Conservation (phyloP, 2,329 filamentous ascomycete genomes). For the Dryadomyces quercivorus region DNA sequence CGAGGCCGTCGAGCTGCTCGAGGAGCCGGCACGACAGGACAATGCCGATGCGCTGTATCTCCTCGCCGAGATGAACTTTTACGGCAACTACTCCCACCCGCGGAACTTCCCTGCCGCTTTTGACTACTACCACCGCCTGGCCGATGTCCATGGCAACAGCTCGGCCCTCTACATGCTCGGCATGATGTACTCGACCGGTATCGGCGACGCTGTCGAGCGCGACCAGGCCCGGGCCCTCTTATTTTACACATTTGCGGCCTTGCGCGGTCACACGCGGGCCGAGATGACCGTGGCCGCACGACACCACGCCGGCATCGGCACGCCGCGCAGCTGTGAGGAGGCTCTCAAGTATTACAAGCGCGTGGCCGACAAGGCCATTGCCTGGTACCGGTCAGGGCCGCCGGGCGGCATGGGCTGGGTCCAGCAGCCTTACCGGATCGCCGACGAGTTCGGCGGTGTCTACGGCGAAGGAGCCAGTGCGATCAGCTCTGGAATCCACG, state of each 20-base stretch:
- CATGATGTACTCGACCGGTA: slow-evolving; percentile 87
- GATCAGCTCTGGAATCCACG: slow-evolving; percentile 74
- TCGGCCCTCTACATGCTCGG: slow-evolving; percentile 94
- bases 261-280: slow-evolving; percentile 68
- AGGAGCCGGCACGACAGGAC: slow-evolving; percentile 39
- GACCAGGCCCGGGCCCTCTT: slow-evolving; percentile 87
- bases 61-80: slow-evolving; percentile 90
- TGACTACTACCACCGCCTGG: slow-evolving; percentile 66
- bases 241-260: slow-evolving; percentile 88
- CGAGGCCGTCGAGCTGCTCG: slow-evolving; percentile 39
- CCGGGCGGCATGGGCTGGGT: slow-evolving; percentile 74
- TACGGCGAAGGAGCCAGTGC: slow-evolving; percentile 93
- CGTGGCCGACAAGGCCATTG: slow-evolving; percentile 85
- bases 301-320: slow-evolving; percentile 74
- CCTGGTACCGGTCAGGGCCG: slow-evolving; percentile 78
- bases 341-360: slow-evolving; percentile 83
- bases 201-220: slow-evolving; percentile 66
- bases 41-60: slow-evolving; percentile 80
- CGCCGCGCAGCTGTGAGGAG: slow-evolving; percentile 72
- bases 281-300: slow-evolving; percentile 91
- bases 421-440: slow-evolving; percentile 70
- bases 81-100: slow-evolving; percentile 84
- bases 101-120: slow-evolving; percentile 72
- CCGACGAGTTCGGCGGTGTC: slow-evolving; percentile 81
- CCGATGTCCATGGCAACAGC: slow-evolving; percentile 66